Evolutionary conservation across 495 filamentous ascomycete species (phyloP).

Genomic region (Penicillium robsamsonii): DNA sequence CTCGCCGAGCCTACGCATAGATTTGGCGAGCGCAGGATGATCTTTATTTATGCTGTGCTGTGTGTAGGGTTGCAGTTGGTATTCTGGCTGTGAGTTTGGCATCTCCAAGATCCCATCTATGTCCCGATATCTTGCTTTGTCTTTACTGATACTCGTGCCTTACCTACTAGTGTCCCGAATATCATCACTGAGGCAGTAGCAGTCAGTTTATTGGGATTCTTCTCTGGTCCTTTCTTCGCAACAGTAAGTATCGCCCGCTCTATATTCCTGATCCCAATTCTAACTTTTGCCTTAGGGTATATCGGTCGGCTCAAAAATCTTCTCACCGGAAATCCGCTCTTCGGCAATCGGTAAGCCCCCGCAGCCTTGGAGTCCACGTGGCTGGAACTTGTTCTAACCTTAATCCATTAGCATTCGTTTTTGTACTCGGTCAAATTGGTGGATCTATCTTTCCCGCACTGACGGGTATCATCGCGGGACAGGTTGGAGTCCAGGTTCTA

Average conservation of each 20-base stretch:
- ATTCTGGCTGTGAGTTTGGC: constrained; percentile 34
- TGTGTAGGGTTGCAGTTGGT: constrained; percentile 33
- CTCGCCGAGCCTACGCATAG: constrained; percentile 32
- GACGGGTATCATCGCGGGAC: constrained; percentile 27
- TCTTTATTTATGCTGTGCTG: constrained; percentile 30
- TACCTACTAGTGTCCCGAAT: constrained; percentile 26
- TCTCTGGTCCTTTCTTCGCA: constrained; percentile 35
- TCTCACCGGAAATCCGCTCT: constrained; percentile 26
- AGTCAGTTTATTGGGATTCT: constrained; percentile 30
- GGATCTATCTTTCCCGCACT: constrained; percentile 31
- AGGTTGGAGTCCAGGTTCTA: constrained; percentile 29
- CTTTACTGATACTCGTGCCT: neutral
- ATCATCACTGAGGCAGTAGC: constrained; percentile 37
- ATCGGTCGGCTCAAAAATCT: constrained; percentile 32
- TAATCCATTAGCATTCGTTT: constrained; percentile 23
- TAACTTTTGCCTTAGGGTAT: constrained; percentile 24
- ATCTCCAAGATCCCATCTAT: neutral
- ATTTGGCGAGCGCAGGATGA: constrained; percentile 31
- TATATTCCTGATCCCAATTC: neutral
- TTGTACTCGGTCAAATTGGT: constrained; percentile 30
- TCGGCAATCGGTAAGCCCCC: constrained; percentile 25
- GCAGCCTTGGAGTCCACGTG: neutral
- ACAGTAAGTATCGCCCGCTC: constrained; percentile 20
- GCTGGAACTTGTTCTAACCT: neutral
- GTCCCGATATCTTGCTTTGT: neutral